Conservation (phyloP, 225 moss, liverwort and hornwort species). For the Pleurozium schreberi region DNA sequence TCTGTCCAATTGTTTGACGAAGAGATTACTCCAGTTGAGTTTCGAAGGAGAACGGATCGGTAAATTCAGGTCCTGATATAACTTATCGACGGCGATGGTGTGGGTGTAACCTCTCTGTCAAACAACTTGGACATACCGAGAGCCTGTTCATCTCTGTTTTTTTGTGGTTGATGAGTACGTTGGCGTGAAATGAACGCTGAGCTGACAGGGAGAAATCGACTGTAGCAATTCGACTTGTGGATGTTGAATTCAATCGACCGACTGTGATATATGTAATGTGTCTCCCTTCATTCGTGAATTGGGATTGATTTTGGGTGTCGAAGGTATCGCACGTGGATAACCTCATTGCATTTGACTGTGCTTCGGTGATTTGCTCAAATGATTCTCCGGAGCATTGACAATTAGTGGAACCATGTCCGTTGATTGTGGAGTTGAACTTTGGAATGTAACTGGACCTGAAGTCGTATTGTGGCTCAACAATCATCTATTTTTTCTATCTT, state of each 20-base stretch:
- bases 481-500: not conserved
- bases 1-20: constrained; percentile 19
- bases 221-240: not conserved
- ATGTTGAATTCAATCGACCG: not conserved
- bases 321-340: too few species aligned
- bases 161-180: not conserved
- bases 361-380: not conserved
- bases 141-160: not conserved
- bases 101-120: constrained; percentile 10
- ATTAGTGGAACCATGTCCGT: not conserved
- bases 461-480: not conserved
- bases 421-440: not conserved
- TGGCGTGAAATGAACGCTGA: not conserved
- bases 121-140: constrained; percentile 40
- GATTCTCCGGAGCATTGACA: not conserved
- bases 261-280: not conserved
- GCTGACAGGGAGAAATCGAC: not conserved
- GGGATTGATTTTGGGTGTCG: not conserved
- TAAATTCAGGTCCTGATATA: not conserved
- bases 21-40: not conserved
- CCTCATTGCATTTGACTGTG: not conserved
- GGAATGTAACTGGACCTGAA: not conserved
- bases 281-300: not conserved
- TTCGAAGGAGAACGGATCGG: not conserved
- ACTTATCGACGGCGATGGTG: not conserved